A percentile compares a stretch with the other conserved stretches of the same genome.
Conservation (phyloP, 2,329 filamentous ascomycete genomes). For the Colletotrichum falcatum region DNA sequence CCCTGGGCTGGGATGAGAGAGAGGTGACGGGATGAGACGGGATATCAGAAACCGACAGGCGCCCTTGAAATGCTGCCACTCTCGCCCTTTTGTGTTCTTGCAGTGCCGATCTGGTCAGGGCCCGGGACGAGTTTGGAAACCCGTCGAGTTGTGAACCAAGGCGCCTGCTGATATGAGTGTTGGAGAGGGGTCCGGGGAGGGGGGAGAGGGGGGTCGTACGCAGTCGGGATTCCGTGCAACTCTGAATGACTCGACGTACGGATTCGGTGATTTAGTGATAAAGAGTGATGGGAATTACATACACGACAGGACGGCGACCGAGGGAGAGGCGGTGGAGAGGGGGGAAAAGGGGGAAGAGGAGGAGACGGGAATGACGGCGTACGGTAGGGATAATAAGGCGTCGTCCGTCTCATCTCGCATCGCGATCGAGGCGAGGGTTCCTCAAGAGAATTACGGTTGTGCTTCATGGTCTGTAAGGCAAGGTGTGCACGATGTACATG, state of each 20-base stretch:
- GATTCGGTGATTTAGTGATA: constrained; percentile 20
- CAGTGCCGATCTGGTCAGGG: constrained; percentile 21
- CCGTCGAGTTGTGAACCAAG: background rate
- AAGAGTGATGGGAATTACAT: constrained; percentile 10
- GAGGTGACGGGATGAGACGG: constrained; percentile 10
- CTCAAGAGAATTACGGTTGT: background rate
- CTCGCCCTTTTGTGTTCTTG: constrained; percentile 22
- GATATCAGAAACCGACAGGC: constrained; percentile 18
- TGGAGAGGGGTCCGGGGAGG: too few relatives aligned
- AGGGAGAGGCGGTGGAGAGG: constrained; percentile 35
- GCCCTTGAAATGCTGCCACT: constrained; percentile 2
- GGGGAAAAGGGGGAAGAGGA: background rate
- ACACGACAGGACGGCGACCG: constrained; percentile 32
- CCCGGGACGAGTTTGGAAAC: constrained; percentile 24
- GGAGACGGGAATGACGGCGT: constrained; percentile 7
- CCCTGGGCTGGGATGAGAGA: background rate
- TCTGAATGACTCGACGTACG: constrained; percentile 33
- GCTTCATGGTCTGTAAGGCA: constrained; percentile 2
- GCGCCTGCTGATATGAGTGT: background rate
- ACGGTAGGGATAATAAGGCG: constrained; percentile 28
- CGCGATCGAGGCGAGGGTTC: background rate
- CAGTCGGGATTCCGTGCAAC: constrained; percentile 19
- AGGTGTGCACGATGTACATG: background rate
- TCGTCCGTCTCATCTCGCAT: constrained; percentile 12
- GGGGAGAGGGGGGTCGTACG: background rate